These are phyloP conservation scores for Saccharomyces hybrid DNA, from an alignment of 1,139 yeast genomes.

Conservation along the genomic window DNA sequence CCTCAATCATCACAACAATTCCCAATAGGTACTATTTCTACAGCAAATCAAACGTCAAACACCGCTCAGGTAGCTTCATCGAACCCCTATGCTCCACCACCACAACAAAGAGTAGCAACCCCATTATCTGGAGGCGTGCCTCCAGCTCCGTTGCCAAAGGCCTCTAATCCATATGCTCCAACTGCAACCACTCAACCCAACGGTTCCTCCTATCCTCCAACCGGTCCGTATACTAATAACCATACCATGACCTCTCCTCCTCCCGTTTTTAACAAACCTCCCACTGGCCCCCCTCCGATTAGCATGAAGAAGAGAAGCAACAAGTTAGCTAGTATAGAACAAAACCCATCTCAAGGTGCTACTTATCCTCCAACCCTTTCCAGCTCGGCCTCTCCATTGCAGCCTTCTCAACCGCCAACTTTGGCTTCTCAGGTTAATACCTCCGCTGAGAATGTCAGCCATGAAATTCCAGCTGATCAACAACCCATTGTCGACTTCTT, in stretches of 20 bases:
- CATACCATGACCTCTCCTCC: conserved; percentile 22
- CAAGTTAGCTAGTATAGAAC: conserved; percentile 15
- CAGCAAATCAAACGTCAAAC: conserved; percentile 10
- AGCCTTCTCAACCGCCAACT: conserved; percentile 8
- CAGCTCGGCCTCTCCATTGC: conserved; percentile 1
- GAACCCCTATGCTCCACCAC: conserved; percentile 14
- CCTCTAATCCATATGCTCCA: conserved; percentile 14
- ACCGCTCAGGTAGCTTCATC: conserved; percentile 18
- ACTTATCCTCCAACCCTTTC: conserved; percentile 6
- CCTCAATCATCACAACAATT: conserved; percentile 13
- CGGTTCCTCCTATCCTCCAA: conserved; percentile 3
- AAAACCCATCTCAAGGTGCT: conserved; percentile 1
- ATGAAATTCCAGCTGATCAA: conserved; percentile 46
- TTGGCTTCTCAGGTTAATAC: conserved; percentile 6
- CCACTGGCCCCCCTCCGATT: conserved; percentile 22
- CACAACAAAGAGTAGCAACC: conserved; percentile 22
- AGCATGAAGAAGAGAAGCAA: conserved; percentile 18
- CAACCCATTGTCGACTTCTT: conserved; percentile 54
- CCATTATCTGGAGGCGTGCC: conserved; percentile 20
- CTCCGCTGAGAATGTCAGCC: conserved; percentile 2
- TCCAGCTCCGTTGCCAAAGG: conserved; percentile 18
- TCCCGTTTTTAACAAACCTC: conserved; percentile 18
- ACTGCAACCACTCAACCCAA: conserved; percentile 11
- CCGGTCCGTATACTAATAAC: conserved; percentile 7
- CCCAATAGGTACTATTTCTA: conserved; percentile 1